Evolutionary conservation across 441 rosid genomes (phyloP).

Genomic region (Jatropha multifida): DNA sequence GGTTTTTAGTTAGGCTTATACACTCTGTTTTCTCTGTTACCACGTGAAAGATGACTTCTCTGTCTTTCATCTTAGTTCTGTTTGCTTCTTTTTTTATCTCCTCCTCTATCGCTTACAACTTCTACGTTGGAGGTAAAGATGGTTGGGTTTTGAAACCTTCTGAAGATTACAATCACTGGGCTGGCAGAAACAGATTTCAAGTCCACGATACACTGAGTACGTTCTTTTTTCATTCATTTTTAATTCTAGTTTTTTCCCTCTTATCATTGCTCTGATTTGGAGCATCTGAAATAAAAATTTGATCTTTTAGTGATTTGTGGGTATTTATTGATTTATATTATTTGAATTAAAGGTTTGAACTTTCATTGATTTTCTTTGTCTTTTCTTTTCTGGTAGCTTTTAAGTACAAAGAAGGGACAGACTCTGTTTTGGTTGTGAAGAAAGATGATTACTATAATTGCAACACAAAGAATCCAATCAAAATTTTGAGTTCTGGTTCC

Average conservation of each 20-base stretch:
- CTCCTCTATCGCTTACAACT: constrained; percentile 30
- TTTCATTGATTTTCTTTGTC: not conserved
- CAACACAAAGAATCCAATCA: constrained; percentile 44
- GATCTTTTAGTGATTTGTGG: not conserved
- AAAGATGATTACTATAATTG: constrained; percentile 59
- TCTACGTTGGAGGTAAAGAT: constrained; percentile 58
- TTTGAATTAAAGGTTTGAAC: not conserved
- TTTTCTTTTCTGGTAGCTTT: constrained; percentile 41
- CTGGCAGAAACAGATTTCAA: constrained; percentile 50
- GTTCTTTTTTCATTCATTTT: not conserved
- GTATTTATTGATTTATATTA: not conserved
- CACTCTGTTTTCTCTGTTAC: not conserved
- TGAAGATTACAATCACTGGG: constrained; percentile 55
- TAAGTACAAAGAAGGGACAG: constrained; percentile 54
- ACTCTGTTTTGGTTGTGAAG: constrained; percentile 65
- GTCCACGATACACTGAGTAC: constrained; percentile 65
- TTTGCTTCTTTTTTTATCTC: constrained; percentile 16
- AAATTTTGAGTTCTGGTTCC: constrained; percentile 44
- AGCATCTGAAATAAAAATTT: too few species aligned
- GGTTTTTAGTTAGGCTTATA: not conserved
- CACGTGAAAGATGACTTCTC: constrained; percentile 25
- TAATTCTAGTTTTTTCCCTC: not conserved
- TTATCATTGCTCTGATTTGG: too few species aligned
- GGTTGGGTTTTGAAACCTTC: constrained; percentile 68
- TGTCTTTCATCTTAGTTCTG: constrained; percentile 17